Evolutionary conservation across 2,329 filamentous ascomycete genomes (phyloP), one percentile per base, ranked within the genome.

Genomic region (Monosporascus sp.): DNA sequence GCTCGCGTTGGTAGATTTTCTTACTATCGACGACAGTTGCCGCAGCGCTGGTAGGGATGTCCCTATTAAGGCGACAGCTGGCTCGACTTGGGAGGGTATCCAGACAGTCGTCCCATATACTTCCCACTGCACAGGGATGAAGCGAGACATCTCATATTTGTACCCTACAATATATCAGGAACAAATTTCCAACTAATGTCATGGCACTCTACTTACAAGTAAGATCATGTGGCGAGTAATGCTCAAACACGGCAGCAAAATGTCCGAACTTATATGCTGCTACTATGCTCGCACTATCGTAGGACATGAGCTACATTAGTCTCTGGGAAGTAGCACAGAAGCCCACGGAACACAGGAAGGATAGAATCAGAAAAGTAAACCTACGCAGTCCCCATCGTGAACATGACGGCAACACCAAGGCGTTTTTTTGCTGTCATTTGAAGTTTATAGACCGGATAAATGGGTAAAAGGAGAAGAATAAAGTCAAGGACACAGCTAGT

Each of bases 11-110:
- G 11, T 31, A 9, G 9, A 11, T 31, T 31, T 31, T 9, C 27
- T 31, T 31, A 11, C 4, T 11, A 11, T 20, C 14, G 39, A 22
- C 8, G 15, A 43, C 22, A 50, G 11, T 31, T 43, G 38, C 9
- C 27, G 24, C 9, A 55, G n/a, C 31, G 62, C 60, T 3, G 63
- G 63, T 11, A 66, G 22, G 1, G 62, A 63, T 6, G 60, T 51
- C 7, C 64, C 63, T 15, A 65, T 61, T 14, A 66, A 47, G 3
- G 64, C 64, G 7, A 64, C 55, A 1, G 56, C 57, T 15, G 60
- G 62, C 48, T 65, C 64, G 9, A 65, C 52, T 47, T 63, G 57
- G 2, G 56, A 54, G 5, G 64, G 63, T 20, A 65, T 61, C 64
- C 63, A 66, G 39, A 65, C 60, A 1, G 60, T 63, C 7, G 15